Evolutionary conservation across 805 yeast genomes (phyloP).

Genomic region (Candida chauliodis): DNA sequence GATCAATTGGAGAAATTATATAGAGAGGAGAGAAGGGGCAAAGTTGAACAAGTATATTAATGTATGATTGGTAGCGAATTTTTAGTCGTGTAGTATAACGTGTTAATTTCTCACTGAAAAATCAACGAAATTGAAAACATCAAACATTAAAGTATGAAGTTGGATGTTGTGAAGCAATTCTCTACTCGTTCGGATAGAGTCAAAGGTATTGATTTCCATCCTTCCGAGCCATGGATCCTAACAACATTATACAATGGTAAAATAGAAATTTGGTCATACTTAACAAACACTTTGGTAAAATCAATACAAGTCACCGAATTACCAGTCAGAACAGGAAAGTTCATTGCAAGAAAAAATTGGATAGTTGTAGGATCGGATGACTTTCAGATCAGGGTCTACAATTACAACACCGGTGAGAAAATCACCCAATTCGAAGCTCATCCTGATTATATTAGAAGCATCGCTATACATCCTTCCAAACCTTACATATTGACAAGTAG

Average conservation of each 20-base stretch:
- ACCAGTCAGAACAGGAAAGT: conserved; percentile 94
- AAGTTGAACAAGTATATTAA: conserved; percentile 26
- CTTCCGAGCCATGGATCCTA: conserved; percentile 94
- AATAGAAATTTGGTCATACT: conserved; percentile 92
- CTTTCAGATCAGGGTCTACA: conserved; percentile 88
- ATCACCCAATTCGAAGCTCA: conserved; percentile 96
- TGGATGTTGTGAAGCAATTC: conserved; percentile 66
- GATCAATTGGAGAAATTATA: conserved; percentile 21
- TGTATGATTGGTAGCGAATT: conserved; percentile 1
- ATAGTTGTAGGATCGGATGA: conserved; percentile 95
- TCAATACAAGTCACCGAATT: conserved; percentile 92
- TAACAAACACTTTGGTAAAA: conserved; percentile 77
- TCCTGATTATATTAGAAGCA: conserved; percentile 90
- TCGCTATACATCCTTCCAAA: conserved; percentile 92
- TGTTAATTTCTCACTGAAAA: conserved; percentile 3
- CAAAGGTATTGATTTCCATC: conserved; percentile 97
- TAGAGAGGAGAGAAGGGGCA: conserved; percentile 25
- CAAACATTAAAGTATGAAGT: conserved; percentile 25
- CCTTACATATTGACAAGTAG: conserved; percentile 85
- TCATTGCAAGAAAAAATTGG: conserved; percentile 96
- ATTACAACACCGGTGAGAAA: conserved; percentile 93
- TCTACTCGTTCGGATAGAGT: conserved; percentile 94
- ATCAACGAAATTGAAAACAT: conserved; percentile 5
- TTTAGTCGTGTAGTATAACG: conserved; percentile 3
- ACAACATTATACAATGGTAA: conserved; percentile 88